A percentile compares a stretch with the other conserved stretches of the same genome.
Conservation (phyloP, 345 rosid genomes). For the Murraya paniculata region DNA sequence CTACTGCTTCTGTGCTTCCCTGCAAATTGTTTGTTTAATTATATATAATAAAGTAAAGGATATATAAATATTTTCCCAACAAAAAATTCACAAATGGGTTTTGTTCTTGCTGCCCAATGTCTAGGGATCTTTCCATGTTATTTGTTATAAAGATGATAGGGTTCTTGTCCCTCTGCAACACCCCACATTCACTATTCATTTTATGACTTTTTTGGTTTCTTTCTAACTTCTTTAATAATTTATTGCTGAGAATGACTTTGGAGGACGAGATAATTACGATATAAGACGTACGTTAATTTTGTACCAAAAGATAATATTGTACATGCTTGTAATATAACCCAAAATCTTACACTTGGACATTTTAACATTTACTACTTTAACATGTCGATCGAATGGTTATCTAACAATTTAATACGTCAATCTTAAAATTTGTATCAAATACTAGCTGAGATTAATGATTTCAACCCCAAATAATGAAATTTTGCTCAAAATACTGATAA, state of each 20-base stretch:
- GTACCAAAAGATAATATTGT: no score
- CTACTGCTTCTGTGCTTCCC: conserved; percentile 4
- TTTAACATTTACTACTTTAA: no score
- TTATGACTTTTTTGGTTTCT: not conserved
- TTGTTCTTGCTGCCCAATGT: conserved; percentile 17
- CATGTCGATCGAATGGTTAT: no score
- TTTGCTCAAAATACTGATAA: no score
- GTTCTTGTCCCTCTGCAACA: conserved; percentile 16
- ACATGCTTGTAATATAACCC: no score
- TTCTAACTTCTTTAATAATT: not conserved
- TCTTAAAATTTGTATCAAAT: no score
- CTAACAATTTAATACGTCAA: no score
- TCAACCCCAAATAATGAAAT: no score
- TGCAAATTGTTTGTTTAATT: not conserved
- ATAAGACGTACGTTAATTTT: no score
- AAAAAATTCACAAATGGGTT: not conserved
- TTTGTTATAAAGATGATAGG: conserved; percentile 3
- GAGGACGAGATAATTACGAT: no score
- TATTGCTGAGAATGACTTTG: not conserved
- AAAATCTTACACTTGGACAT: no score
- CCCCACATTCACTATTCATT: not conserved
- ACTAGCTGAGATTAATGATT: no score
- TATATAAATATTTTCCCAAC: conserved; percentile 14
- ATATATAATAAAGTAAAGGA: not conserved
- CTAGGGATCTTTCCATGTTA: conserved; percentile 47